Evolutionary conservation across 257 asterid genomes (phyloP), one percentile per base, ranked within the genome.

Genomic region (Nicotiana noctiflora): DNA sequence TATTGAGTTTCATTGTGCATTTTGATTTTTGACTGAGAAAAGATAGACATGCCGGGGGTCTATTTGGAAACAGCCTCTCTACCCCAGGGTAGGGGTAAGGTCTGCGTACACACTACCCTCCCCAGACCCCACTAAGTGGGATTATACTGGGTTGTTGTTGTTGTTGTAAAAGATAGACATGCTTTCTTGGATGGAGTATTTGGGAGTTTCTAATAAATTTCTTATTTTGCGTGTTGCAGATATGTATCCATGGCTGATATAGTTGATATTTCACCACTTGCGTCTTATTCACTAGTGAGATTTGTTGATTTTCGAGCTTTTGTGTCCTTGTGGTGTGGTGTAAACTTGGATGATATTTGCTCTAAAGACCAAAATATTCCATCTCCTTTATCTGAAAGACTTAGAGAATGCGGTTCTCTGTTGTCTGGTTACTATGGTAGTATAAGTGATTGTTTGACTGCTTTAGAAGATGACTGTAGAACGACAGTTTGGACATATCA

Each of bases 401-500:
- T 93, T 70, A 84, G 79, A 31, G 85, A 90, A 61, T 95, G 99
- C 75, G 99, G 99, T 85, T 86, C 84, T n/a, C 79, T 89, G 4
- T 82, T 92, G 3, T 92, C 98, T 44, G 98, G 98, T 79, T 86
- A 88, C 19, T 77, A 79, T 51, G 93, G 89, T 76, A 89, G 83
- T 80, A 80, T 81, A 15, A 84, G 79, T 67, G 81, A 67, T 37
- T 95, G 99, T 86, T 29, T 94, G 67, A 88, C 84, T 83, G 92
- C 93, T 79, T 83, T 92, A 4, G 90, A 86, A 76, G 96, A 91
- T 21, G 98, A 95, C 84, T 95, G 99, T 82, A 84, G 93, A 86
- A 88, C 90, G 10, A 88, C 98, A 21, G 93, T 95, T 46, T 95
- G 98, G 99, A 91, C 97, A 25, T 95, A 91, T 86, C 90, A 87